Evolutionary conservation across 495 filamentous ascomycete genomes (phyloP), one percentile per base, ranked within the genome.

Genomic region (Penicillium goetzii): DNA sequence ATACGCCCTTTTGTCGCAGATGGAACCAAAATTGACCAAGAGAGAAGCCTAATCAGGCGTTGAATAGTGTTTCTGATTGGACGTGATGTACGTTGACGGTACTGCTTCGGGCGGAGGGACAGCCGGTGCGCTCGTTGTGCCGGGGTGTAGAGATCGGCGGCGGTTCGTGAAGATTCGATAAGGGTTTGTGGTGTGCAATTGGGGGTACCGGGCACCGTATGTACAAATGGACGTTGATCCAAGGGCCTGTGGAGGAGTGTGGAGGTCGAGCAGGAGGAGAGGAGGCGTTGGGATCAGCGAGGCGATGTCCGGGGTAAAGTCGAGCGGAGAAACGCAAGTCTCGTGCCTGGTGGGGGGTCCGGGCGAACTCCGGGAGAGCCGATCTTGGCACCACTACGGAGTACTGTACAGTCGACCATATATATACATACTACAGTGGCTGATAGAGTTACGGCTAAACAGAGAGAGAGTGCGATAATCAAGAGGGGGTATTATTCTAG

Each of bases 301-400:
- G 52, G 59, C 28, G 60, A 63, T 60, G 69, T 70, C 67, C 51
- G 67, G 69, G 69, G 69, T 70, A 70, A 61, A 61, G 69, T 59
- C 41, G 70, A 63, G 70, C 70, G 70, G 70, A 72, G 70, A 68
- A 57, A 57, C 53, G 30, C 60, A 68, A 65, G 68, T 67, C 63
- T 66, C 63, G 70, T 73, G 68, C 65, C 70, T 71, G 68, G 62
- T 57, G 64, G 69, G 69, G 69, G 58, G 45, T 26, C 63, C 60
- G 66, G 69, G 45, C 64, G 60, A 68, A 67, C 67, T 68, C 64
- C 61, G 66, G 47, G 21, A 33, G n/a, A 61, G 45, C 64, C 64
- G 60, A 50, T 23, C 55, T 66, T 66, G 63, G 58, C 58, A 43
- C 1, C 17, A n/a, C 15, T 1, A 19, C 43, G 15, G 10, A n/a